These are phyloP conservation scores for Geosmithia morbida DNA, from an alignment of 2,329 filamentous ascomycete species.

Conservation along the genomic window DNA sequence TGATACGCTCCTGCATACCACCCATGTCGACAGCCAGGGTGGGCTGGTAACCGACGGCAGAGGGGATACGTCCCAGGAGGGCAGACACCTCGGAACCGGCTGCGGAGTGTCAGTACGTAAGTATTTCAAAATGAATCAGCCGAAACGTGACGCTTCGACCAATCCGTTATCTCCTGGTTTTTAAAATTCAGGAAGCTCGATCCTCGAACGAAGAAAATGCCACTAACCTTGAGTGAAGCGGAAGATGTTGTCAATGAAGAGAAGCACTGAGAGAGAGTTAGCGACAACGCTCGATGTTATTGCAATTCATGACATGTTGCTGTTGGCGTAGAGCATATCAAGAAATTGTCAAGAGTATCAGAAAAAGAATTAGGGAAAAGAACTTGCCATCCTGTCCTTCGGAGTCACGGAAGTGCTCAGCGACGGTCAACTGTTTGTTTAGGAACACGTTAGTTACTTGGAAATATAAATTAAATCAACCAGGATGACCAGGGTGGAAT, in stretches of 20 bases:
- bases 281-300: not conserved
- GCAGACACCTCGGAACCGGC: conserved; percentile 99
- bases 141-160: no score
- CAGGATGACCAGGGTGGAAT: no score
- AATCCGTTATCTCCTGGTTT: no score
- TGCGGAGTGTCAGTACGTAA: conserved; percentile 36
- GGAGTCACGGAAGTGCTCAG: conserved; percentile 67
- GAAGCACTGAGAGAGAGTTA: conserved; percentile 52
- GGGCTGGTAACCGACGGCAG: conserved; percentile 99
- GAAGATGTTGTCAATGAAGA: conserved; percentile 99
- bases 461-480: no score
- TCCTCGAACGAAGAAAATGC: no score
- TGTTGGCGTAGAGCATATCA: not conserved
- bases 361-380: not conserved
- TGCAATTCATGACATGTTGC: not conserved
- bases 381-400: conserved; percentile 73
- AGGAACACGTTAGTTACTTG: no score
- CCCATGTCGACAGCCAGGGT: conserved; percentile 98
- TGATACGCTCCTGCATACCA: conserved; percentile 99
- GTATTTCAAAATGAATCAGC: no score
- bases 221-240: conserved; percentile 49
- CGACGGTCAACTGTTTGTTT: conserved; percentile 38
- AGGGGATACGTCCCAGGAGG: conserved; percentile 97
- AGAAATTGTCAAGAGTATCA: not conserved
- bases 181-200: no score